These are phyloP conservation scores for Entomortierella beljakovae DNA, from an alignment of 192 early-diverging fungal species.

Conservation along the genomic window DNA sequence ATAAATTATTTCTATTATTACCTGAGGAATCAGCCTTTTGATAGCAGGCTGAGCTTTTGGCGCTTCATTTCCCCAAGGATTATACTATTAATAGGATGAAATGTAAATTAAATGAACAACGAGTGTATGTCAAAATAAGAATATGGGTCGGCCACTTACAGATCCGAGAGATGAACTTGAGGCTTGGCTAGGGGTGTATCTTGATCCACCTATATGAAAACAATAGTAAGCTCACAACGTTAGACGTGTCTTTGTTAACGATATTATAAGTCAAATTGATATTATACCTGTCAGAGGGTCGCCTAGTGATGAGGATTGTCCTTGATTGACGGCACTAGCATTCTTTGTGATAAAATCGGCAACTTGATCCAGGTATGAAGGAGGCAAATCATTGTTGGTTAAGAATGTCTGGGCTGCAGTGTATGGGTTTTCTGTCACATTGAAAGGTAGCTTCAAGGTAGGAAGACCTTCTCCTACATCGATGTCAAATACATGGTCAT, in stretches of 20 bases:
- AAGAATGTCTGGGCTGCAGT: slow-evolving; percentile 93
- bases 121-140: neutral
- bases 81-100: slow-evolving; percentile 16
- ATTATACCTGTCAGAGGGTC: slow-evolving; percentile 67
- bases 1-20: slow-evolving; percentile 11
- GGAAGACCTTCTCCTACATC: slow-evolving; percentile 87
- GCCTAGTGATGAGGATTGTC: slow-evolving; percentile 42
- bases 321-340: slow-evolving; percentile 72
- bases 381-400: slow-evolving; percentile 78
- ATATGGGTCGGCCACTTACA: neutral
- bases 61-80: slow-evolving; percentile 44
- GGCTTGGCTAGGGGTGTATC: slow-evolving; percentile 67
- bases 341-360: slow-evolving; percentile 95
- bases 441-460: slow-evolving; percentile 94
- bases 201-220: slow-evolving; percentile 62
- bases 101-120: slow-evolving; percentile 12
- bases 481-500: slow-evolving; percentile 98
- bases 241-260: neutral
- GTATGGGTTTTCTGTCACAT: slow-evolving; percentile 93
- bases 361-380: slow-evolving; percentile 91
- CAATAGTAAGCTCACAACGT: neutral
- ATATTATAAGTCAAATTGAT: slow-evolving; percentile 3
- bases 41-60: slow-evolving; percentile 23
- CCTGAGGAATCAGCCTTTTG: slow-evolving; percentile 36
- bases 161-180: slow-evolving; percentile 17